Base-by-base conservation (phyloP, 192 early-diverging fungal species). In the Kickxella alabastrina region DNA sequence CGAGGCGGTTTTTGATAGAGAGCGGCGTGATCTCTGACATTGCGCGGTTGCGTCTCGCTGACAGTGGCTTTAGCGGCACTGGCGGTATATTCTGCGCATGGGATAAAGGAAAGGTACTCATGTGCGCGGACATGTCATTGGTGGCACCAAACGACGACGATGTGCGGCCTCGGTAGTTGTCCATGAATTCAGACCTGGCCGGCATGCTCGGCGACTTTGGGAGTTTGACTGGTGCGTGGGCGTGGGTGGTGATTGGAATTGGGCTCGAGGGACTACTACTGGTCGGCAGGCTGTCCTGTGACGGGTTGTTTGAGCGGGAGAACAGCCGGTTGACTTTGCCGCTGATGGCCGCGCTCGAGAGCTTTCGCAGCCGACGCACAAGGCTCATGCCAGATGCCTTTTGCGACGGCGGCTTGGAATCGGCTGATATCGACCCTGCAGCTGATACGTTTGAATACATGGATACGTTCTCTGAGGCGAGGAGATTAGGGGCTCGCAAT, bases 311-410 rank as follows among this genome's bases (percentile, higher is more conserved):
- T 10, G 64, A 57, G 39, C 64, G 64, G 35, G 65, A 55, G 17
- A 73, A 73, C 19, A 75, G 60, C 32, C 64, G 54, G 34, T 75
- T 75, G n/a, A 75, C 71, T 29, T 75, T 75, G 32, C 52, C 56
- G 27, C 67, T 55, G 32, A 75, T 31, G 2, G 72, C 72, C 2
- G 72, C 72, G 48, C 64, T 75, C 15, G 72, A 75, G 39, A 75
- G 49, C 32, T 60, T 56, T 14, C 72, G 56, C 43, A 75, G 44
- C 13, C 63, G 52, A n/a, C 61, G 65, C 43, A 75, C 72, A 38
- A 75, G 49, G 27, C 60, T 49, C 39, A 75, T 68, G 28, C 65
- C 53, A 1, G 64, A 24, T 14, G 71, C 67, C 22, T 63, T 75
- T 52, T 75, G 71, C 19, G 71, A 75, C 17, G 64, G 55, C 31